Base-by-base conservation (phyloP, 345 rosid species). In the Trapa incisa region DNA sequence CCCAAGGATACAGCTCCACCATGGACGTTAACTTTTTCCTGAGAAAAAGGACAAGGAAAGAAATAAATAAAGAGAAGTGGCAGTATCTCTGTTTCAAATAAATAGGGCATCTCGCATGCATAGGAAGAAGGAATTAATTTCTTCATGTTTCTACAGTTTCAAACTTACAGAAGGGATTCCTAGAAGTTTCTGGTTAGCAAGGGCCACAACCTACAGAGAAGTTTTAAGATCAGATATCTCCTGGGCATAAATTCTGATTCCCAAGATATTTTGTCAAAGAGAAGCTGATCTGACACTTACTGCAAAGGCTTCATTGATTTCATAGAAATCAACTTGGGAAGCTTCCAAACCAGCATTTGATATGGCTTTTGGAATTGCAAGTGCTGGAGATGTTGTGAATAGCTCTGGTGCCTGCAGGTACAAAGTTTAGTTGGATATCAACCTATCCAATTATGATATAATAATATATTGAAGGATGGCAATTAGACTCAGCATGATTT, bases 1-100 rank as follows among this genome's bases (percentile, higher is more conserved):
- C 99, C 99, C 78, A 94, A 79, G 0, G 99, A 78, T 67, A 91
- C 96, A 61, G 97, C 99, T 71, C 99, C 99, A 64, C 99, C 99
- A 4, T 91, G 87, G 37, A 86, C 96, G 58, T 94, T 94, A 58
- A 84, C 82, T 72, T 85, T 91, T 70, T 94, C 96, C 99, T 91
- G 84, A 54, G 72, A 72, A 32, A 64, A 75, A 10, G 5, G 14
- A 56, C n/a, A 39, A 71, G 66, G 53, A 63, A 70, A 66, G 36
- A 64, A 16, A 61, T 64, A 35, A 47, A 22, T 64, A 52, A 56
- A 47, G 17, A 60, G 50, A 52, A 38, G 35, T 47, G 22, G 43
- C 8, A 50, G 38, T 67, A 7, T 48, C 35, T 22, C 29, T 22
- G 29, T 22, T 22, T 22, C 29, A 22, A 22, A 22, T 22, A 22